Conservation (phyloP, 371 early-diverging fungal species). For the Circinella umbellata region DNA sequence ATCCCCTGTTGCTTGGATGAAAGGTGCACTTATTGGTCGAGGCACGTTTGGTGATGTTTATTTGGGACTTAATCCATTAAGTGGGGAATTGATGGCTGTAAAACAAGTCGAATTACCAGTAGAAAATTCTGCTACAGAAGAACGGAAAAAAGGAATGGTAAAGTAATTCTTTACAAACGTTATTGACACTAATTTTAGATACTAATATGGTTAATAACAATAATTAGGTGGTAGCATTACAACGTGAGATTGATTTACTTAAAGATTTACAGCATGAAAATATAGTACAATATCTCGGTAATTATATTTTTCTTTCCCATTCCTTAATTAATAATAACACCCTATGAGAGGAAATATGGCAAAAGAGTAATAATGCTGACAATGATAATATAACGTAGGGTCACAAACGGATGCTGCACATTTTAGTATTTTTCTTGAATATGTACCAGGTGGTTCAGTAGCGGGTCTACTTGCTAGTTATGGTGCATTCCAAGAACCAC, state of each 20-base stretch:
- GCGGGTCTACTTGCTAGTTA: constrained; percentile 82
- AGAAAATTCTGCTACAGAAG: constrained; percentile 68
- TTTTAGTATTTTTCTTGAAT: constrained; percentile 97
- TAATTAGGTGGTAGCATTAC: constrained; percentile 75
- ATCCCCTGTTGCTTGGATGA: constrained; percentile 69
- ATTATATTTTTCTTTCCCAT: background rate
- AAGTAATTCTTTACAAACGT: too few relatives aligned
- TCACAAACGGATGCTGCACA: constrained; percentile 80
- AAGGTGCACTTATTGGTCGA: constrained; percentile 92
- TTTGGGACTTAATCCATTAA: constrained; percentile 83
- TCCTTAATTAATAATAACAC: too few relatives aligned
- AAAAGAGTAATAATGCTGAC: background rate
- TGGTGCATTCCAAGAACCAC: constrained; percentile 85
- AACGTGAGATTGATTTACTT: constrained; percentile 89
- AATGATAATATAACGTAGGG: constrained; percentile 36
- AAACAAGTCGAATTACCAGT: constrained; percentile 95
- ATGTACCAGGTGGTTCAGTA: constrained; percentile 97
- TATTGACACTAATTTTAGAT: too few relatives aligned
- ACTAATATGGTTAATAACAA: too few relatives aligned
- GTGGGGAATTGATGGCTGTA: constrained; percentile 94
- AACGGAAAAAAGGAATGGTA: constrained; percentile 67
- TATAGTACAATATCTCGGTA: constrained; percentile 93
- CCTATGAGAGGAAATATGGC: background rate
- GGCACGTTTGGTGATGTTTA: constrained; percentile 99
- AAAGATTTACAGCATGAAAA: constrained; percentile 91